Conservation (phyloP, 306 rosid genomes). For the Lupinus albus region DNA sequence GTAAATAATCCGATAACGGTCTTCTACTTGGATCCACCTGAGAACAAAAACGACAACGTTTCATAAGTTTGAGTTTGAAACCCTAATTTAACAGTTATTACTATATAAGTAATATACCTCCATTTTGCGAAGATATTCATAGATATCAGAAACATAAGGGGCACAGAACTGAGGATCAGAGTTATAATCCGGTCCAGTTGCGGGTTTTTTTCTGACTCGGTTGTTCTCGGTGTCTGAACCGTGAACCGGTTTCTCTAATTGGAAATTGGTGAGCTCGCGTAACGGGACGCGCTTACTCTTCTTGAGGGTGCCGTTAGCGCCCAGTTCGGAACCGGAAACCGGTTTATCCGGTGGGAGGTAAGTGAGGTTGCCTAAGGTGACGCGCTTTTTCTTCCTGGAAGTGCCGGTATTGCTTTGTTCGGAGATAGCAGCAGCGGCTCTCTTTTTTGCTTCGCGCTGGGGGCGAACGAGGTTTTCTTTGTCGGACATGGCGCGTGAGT, state of each 20-base stretch:
- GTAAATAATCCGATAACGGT: conserved; percentile 64
- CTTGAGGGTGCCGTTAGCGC: not conserved
- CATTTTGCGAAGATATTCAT: conserved; percentile 63
- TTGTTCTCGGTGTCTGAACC: not conserved
- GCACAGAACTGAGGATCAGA: conserved; percentile 61
- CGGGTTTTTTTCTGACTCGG: no score
- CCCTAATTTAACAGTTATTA: not conserved
- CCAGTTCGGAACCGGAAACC: conserved; percentile 32
- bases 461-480: conserved; percentile 32
- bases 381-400: conserved; percentile 63
- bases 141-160: conserved; percentile 71
- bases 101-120: conserved; percentile 54
- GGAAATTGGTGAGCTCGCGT: conserved; percentile 58
- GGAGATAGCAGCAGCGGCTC: conserved; percentile 53
- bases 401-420: conserved; percentile 37
- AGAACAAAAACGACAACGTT: not conserved
- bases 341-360: conserved; percentile 24
- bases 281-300: conserved; percentile 75
- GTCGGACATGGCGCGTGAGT: conserved; percentile 40
- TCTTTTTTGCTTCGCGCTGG: conserved; percentile 65
- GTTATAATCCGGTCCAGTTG: no score
- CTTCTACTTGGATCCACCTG: conserved; percentile 71
- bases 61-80: not conserved
- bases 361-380: conserved; percentile 67
- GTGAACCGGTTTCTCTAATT: not conserved